Percentiles rank a stretch among this genome's conserved stretches.
Evolutionary conservation across 768 basidiomycete species (phyloP).

Genomic region (Auricularia sp.): DNA sequence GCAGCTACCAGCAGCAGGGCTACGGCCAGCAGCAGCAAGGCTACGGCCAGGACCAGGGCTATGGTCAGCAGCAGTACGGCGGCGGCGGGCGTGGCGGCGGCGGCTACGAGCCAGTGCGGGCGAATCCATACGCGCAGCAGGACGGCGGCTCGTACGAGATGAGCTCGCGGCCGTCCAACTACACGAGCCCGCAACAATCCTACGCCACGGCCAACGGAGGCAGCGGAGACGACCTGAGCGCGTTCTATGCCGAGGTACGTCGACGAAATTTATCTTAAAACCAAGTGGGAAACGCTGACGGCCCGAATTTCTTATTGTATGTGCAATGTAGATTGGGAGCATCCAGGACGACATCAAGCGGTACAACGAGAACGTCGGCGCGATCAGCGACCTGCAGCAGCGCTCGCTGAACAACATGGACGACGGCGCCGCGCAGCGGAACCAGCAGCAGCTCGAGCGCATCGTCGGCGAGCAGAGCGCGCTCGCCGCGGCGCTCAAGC

Average conservation of each 20-base stretch:
- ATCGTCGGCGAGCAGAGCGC: conserved; percentile 50
- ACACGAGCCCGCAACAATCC: not conserved
- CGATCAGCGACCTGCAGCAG: conserved; percentile 64
- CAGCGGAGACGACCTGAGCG: not conserved
- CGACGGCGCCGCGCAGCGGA: conserved; percentile 52
- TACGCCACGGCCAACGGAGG: not conserved
- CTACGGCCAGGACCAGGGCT: not conserved
- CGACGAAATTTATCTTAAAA: not conserved
- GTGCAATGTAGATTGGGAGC: conserved; percentile 49
- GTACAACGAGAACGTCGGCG: conserved; percentile 60
- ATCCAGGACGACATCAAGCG: conserved; percentile 60
- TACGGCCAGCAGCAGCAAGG: not conserved
- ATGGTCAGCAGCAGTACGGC: not conserved
- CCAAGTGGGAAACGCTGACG: not conserved
- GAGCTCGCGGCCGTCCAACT: not conserved
- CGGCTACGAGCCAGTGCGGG: not conserved
- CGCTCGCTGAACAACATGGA: conserved; percentile 70
- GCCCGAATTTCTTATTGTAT: not conserved
- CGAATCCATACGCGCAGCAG: conserved; percentile 1
- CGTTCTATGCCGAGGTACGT: not conserved
- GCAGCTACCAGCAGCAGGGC: not conserved
- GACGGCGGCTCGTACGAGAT: conserved; percentile 2
- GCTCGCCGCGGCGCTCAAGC: conserved; percentile 47
- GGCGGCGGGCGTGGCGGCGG: not conserved
- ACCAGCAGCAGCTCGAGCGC: conserved; percentile 47